Evolutionary conservation across 129 eudicot species (phyloP), one percentile per base, ranked within the genome.

Genomic region (Calendula officinalis): DNA sequence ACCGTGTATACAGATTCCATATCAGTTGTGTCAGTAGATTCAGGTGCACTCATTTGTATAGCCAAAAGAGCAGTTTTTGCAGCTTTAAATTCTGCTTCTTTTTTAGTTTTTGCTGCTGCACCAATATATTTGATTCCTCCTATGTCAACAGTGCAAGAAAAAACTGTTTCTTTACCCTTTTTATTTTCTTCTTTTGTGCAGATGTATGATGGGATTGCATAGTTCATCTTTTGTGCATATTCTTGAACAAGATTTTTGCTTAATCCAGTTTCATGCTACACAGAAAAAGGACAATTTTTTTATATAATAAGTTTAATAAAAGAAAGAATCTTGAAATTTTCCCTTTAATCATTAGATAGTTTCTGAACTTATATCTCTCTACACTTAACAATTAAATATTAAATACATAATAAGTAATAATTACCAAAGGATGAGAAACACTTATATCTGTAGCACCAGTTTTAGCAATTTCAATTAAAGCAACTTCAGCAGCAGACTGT

Each of bases 401-500:
- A 38, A 38, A 36, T 10, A 53, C 17, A 7, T 38, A 46, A 9
- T n/a, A 75, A 67, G 47, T 36, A 7, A 73, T 38, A 65, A 51
- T 76, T 88, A 92, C 98, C 95, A 92, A 95, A 7, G 98, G 98
- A 59, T 77, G 82, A 77, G 89, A 66, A 64, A 79, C 75, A 62
- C 84, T 60, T 42, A 60, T 80, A 42, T 84, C 82, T 41, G 68
- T 72, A 30, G 80, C 77, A 37, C 85, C 86, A 22, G 86, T 56
- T 48, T 79, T 81, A 12, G 86, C 78, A 49, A 92, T 81, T 76
- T 86, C 82, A 73, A 83, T 15, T 40, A 88, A 86, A 72, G 99
- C 99, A 73, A 94, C 83, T 88, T 94, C 99, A 36, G 99, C 99
- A 72, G 99, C 99, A 44, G 99, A 94, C 61, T 94, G 99, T 73